Evolutionary conservation across 2,329 filamentous ascomycete genomes (phyloP).

Genomic region (Monilinia fructicola): DNA sequence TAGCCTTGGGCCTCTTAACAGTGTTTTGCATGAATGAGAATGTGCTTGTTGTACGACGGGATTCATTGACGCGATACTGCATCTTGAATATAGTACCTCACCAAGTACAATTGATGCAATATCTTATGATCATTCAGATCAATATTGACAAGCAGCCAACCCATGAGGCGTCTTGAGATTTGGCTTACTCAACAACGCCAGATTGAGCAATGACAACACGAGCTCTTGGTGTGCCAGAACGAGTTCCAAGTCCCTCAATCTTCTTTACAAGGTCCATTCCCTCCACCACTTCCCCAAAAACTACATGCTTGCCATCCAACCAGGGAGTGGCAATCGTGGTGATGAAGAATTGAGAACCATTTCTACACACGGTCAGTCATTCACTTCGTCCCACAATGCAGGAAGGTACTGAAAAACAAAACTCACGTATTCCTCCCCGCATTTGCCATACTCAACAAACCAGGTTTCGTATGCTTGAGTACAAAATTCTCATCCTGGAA

Average conservation of each 20-base stretch:
- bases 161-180: not conserved
- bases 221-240: conserved; percentile 53
- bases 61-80: too few species aligned
- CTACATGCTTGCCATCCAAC: conserved; percentile 92
- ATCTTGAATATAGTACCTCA: too few species aligned
- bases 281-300: conserved; percentile 71
- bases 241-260: conserved; percentile 59
- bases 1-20: too few species aligned
- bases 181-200: conserved; percentile 43
- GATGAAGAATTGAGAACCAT: conserved; percentile 98
- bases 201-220: conserved; percentile 56
- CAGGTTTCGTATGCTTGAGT: conserved; percentile 69
- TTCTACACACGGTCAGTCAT: conserved; percentile 60
- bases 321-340: conserved; percentile 92
- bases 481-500: conserved; percentile 91
- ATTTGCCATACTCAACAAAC: conserved; percentile 92
- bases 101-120: too few species aligned
- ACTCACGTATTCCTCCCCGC: conserved; percentile 86
- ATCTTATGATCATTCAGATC: too few species aligned
- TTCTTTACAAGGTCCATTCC: conserved; percentile 56
- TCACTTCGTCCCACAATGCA: too few species aligned
- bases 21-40: too few species aligned
- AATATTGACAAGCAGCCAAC: too few species aligned
- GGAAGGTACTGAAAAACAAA: conserved; percentile 47
- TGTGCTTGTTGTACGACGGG: too few species aligned